phyloP scores from a whole-genome alignment of 768 basidiomycete species.

The Cubamyces sp. region DNA sequence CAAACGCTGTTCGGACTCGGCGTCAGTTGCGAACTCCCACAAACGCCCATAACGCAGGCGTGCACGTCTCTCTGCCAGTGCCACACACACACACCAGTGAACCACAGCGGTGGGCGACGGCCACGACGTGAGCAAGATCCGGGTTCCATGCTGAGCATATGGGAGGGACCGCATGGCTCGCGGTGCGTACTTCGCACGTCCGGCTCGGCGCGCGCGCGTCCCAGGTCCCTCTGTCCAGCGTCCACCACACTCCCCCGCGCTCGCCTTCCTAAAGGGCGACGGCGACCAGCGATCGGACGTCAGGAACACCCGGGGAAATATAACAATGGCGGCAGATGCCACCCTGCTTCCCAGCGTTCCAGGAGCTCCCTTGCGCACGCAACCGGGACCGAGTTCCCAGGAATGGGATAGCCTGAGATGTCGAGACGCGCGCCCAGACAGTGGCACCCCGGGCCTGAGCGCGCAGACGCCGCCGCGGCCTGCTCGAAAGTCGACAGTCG shows the following conservation, averaged over 20 bases:
- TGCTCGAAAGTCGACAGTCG: background rate
- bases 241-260: background rate
- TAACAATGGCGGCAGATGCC: conserved; percentile 6
- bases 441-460: conserved; percentile 15
- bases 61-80: too few relatives aligned
- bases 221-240: background rate
- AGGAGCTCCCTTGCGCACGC: background rate
- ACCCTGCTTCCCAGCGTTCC: background rate
- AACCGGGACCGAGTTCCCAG: conserved; percentile 17
- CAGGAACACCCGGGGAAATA: conserved; percentile 25
- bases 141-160: too few relatives aligned
- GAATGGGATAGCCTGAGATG: conserved; percentile 16
- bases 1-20: background rate
- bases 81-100: too few relatives aligned
- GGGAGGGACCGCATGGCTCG: too few relatives aligned
- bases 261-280: background rate
- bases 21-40: too few relatives aligned
- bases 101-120: too few relatives aligned
- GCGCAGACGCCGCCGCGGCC: background rate
- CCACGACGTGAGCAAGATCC: too few relatives aligned
- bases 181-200: too few relatives aligned
- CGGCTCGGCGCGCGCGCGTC: background rate
- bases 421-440: conserved; percentile 6
- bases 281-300: conserved; percentile 1
- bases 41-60: too few relatives aligned